Evolutionary conservation across 306 rosid genomes (phyloP), one percentile per base, ranked within the genome.

Genomic region (Fragaria nilgerrensis): DNA sequence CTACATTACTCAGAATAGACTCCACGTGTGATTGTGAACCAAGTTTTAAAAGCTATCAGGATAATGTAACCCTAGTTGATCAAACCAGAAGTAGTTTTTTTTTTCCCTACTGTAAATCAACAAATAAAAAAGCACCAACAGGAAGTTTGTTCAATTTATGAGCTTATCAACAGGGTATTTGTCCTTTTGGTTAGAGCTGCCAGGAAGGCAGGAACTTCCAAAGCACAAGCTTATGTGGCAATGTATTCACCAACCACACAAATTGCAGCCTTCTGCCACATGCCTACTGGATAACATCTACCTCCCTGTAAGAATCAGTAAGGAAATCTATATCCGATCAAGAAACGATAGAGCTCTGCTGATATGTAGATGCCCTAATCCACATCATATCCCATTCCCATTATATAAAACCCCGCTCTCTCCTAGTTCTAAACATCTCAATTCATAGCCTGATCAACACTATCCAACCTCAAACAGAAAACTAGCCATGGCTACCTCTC

Each of bases 401-500:
- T 50, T 17, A 50, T 50, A 50, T 6, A 50, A 17, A 50, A 1
- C 9, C 55, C 58, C 10, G 2, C 22, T 50, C 9, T 50, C 58
- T 50, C 9, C 58, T 19, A 50, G 22, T 50, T 19, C 58, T 17
- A 50, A 50, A 50, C 58, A 50, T 19, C 58, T 17, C 58, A 50
- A 13, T 48, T 48, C 52, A 1, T 48, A 49, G 22, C 58, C 9
- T 19, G 5, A 7, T 50, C 58, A 50, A 50, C 22, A 50, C 56
- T 3, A 50, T 1, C 58, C 22, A 17, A 17, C 58, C 22, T 49
- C 8, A 49, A 49, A 19, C 50, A 48, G 39, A 37, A 78, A 59
- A 37, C 77, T 14, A 37, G 22, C 8, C 84, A 90, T 93, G 97
- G 97, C 98, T 71, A 89, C 93, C 62, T 88, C 90, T 77, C 87